Conservation (phyloP, 83 land plant species). For the Diphasiastrum complanatum region DNA sequence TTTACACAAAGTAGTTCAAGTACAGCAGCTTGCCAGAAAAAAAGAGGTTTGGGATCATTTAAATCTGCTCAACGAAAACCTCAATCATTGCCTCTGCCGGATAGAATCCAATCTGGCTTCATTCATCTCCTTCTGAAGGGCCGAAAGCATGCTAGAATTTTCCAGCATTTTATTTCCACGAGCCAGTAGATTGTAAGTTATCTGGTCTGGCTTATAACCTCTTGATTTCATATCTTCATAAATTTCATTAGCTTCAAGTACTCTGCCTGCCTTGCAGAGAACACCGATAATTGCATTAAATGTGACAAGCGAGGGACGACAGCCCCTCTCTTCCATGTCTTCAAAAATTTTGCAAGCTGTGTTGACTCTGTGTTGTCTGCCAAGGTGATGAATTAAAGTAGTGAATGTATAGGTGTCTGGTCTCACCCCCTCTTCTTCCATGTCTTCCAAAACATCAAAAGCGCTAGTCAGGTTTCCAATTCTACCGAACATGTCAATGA, state of each 20-base stretch:
- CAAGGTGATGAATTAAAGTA: conserved; percentile 6
- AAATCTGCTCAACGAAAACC: too few relatives aligned
- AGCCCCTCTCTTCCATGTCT: conserved; percentile 11
- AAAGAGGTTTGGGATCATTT: too few relatives aligned
- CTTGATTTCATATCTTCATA: background rate
- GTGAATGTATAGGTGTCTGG: conserved; percentile 7
- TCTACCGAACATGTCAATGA: conserved; percentile 5
- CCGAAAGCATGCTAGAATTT: too few relatives aligned
- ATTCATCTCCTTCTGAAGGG: too few relatives aligned
- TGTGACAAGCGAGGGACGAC: background rate
- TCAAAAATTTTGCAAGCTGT: conserved; percentile 11
- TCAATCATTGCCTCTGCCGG: too few relatives aligned
- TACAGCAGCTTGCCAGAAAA: too few relatives aligned
- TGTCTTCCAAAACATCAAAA: background rate
- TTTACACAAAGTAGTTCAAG: too few relatives aligned
- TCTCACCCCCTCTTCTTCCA: background rate
- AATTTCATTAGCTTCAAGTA: conserved; percentile 4
- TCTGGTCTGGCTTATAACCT: background rate
- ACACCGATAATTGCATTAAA: conserved; percentile 3
- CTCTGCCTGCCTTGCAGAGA: background rate
- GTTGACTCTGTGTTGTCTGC: conserved; percentile 3
- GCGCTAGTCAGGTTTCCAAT: background rate
- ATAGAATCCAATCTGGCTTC: too few relatives aligned
- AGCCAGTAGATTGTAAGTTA: conserved; percentile 4
- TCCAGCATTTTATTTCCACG: conserved; percentile 1